Conservation (phyloP, 1,139 yeast genomes). For the Blastobotrys persicus region DNA sequence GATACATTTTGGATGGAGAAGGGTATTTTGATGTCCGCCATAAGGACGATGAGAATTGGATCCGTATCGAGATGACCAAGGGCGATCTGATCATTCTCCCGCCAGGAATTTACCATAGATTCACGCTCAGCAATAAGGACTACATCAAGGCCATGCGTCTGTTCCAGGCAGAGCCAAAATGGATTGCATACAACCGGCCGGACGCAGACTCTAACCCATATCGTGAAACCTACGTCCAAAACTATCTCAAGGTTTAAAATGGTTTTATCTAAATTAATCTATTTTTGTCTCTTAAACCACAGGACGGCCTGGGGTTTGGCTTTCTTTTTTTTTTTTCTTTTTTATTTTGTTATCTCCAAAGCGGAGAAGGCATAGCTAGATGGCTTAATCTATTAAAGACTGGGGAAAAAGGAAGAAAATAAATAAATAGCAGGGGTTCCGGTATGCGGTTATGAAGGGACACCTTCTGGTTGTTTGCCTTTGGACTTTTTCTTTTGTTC, state of each 20-base stretch:
- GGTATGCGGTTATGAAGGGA: not conserved
- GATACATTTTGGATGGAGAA: conserved; percentile 84
- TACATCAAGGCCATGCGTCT: conserved; percentile 75
- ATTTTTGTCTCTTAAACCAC: too few relatives aligned
- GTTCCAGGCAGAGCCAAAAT: conserved; percentile 93
- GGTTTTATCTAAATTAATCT: too few relatives aligned
- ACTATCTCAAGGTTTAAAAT: conserved; percentile 4
- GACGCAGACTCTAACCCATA: conserved; percentile 43
- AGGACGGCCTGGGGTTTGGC: too few relatives aligned
- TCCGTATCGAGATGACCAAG: conserved; percentile 61
- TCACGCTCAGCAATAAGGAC: conserved; percentile 65
- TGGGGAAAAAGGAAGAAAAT: not conserved
- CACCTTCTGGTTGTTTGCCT: conserved; percentile 2
- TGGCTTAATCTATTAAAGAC: not conserved
- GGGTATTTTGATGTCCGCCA: conserved; percentile 91
- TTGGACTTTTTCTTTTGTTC: not conserved
- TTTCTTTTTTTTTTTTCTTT: too few relatives aligned
- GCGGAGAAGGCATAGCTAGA: not conserved
- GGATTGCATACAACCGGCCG: conserved; percentile 84
- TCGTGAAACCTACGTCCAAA: conserved; percentile 43
- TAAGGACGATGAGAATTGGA: conserved; percentile 62
- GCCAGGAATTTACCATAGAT: conserved; percentile 90
- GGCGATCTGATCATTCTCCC: conserved; percentile 67
- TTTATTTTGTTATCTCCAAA: not conserved
- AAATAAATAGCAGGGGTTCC: not conserved